Evolutionary conservation across 345 rosid species (phyloP).

Genomic region (Gossypioides kirkii): DNA sequence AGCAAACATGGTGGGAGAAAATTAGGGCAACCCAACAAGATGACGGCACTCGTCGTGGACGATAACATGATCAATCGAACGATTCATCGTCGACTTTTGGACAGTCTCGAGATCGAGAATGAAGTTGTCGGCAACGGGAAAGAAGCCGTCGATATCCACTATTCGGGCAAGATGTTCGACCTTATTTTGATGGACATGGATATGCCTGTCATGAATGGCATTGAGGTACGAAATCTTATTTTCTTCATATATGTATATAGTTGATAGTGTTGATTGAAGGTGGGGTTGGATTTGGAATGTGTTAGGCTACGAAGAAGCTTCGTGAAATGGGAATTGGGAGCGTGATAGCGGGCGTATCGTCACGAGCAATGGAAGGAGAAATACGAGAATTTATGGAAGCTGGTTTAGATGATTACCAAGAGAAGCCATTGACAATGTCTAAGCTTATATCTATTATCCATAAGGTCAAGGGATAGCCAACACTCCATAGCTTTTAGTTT

Average conservation of each 20-base stretch:
- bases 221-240: slow-evolving; percentile 40
- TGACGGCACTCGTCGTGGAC: slow-evolving; percentile 65
- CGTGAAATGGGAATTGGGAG: slow-evolving; percentile 70
- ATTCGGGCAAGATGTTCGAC: slow-evolving; percentile 54
- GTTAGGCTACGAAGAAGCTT: slow-evolving; percentile 59
- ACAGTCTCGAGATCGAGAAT: slow-evolving; percentile 47
- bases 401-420: slow-evolving; percentile 68
- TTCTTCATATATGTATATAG: neutral
- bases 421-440: slow-evolving; percentile 70
- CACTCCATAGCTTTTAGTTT: neutral
- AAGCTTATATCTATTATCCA: slow-evolving; percentile 51
- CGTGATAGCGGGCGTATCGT: slow-evolving; percentile 65
- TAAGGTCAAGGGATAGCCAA: slow-evolving; percentile 11
- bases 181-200: slow-evolving; percentile 87
- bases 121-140: slow-evolving; percentile 53
- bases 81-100: slow-evolving; percentile 47
- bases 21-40: neutral
- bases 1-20: neutral
- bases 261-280: neutral
- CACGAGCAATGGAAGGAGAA: slow-evolving; percentile 35
- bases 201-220: slow-evolving; percentile 87
- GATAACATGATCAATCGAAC: slow-evolving; percentile 42
- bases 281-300: neutral
- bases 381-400: slow-evolving; percentile 61
- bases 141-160: slow-evolving; percentile 64